Conservation (phyloP, 1,284 basidiomycete species). For the Kwoniella shivajii region DNA sequence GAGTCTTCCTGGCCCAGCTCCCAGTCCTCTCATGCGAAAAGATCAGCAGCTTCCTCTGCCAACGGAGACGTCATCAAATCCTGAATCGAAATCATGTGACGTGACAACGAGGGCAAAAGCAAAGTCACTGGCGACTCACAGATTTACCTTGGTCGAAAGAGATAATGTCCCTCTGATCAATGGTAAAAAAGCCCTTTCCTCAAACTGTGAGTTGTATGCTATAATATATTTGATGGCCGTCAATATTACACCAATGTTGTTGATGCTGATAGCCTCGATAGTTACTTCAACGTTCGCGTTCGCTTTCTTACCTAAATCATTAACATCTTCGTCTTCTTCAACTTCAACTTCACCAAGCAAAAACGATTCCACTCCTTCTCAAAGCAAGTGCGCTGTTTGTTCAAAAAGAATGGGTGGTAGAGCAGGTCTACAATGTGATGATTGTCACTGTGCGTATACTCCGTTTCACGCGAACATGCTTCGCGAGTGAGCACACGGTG, state of each 20-base stretch:
- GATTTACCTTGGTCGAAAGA: constrained; percentile 76
- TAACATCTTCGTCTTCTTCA: constrained; percentile 55
- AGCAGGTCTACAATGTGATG: constrained; percentile 81
- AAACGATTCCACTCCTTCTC: constrained; percentile 40
- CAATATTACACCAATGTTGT: background rate
- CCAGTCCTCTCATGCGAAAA: constrained; percentile 29
- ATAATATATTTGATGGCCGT: background rate
- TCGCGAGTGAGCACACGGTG: too few species aligned
- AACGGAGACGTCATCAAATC: constrained; percentile 36
- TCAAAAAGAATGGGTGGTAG: constrained; percentile 79
- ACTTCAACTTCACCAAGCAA: background rate
- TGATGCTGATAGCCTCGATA: constrained; percentile 1
- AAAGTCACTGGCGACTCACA: constrained; percentile 60
- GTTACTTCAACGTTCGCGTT: constrained; percentile 56
- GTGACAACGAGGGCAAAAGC: too few species aligned
- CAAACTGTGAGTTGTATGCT: constrained; percentile 31
- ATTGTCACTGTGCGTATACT: constrained; percentile 75
- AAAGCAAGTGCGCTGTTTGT: constrained; percentile 74
- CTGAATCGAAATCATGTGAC: constrained; percentile 49
- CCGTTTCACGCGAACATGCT: constrained; percentile 5
- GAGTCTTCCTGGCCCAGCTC: constrained; percentile 60
- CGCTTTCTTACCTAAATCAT: constrained; percentile 65
- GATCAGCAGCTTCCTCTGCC: too few species aligned
- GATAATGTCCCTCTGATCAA: constrained; percentile 63
- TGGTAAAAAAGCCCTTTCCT: constrained; percentile 47